A percentile compares a stretch with the other conserved stretches of the same genome.
Conservation (phyloP, 805 yeast genomes). For the Candida hungchunana region DNA sequence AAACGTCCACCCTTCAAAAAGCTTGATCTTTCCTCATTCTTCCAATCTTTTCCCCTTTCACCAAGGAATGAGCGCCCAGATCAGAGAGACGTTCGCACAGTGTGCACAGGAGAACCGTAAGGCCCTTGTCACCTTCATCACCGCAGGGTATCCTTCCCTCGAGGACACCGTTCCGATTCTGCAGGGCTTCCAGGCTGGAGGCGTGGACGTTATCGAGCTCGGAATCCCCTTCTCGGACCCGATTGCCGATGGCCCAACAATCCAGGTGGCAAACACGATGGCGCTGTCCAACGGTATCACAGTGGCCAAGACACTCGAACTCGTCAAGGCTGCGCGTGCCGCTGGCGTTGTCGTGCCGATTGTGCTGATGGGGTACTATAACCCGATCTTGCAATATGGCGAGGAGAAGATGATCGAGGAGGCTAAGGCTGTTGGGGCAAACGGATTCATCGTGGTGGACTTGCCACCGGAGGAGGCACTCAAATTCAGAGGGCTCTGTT, state of each 20-base stretch:
- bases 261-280: constrained; percentile 80
- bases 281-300: constrained; percentile 84
- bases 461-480: constrained; percentile 98
- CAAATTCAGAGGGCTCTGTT: constrained; percentile 71
- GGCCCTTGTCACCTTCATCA: constrained; percentile 86
- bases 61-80: constrained; percentile 30
- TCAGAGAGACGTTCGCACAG: constrained; percentile 56
- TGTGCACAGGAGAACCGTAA: constrained; percentile 66
- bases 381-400: constrained; percentile 87
- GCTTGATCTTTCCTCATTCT: background rate
- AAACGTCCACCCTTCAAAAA: background rate
- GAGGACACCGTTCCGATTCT: constrained; percentile 86
- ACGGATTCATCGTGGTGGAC: constrained; percentile 92
- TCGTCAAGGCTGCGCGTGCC: constrained; percentile 70
- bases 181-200: constrained; percentile 89
- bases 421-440: constrained; percentile 85
- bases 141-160: constrained; percentile 89
- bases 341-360: constrained; percentile 87
- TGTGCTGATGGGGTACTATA: constrained; percentile 95
- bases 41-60: background rate
- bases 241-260: constrained; percentile 97
- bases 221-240: constrained; percentile 98
- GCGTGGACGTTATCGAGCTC: constrained; percentile 90
- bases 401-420: constrained; percentile 78
- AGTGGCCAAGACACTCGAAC: constrained; percentile 60